Evolutionary conservation across 495 filamentous ascomycete genomes (phyloP).

Genomic region (Neurospora sp.): DNA sequence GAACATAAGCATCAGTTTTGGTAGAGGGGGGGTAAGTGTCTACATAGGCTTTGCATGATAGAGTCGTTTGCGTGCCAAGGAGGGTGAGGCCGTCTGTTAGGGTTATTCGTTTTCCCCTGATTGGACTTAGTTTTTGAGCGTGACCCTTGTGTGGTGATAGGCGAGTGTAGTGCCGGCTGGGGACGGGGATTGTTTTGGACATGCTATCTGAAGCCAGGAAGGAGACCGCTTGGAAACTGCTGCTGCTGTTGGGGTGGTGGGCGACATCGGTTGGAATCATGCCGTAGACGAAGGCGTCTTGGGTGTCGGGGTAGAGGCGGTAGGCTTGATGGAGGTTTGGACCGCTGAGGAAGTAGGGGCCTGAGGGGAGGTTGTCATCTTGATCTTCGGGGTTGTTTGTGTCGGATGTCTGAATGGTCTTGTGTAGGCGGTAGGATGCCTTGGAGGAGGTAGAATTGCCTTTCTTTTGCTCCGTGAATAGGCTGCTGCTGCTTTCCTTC

Average conservation of each 20-base stretch:
- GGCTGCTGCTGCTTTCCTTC: neutral
- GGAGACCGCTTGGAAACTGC: neutral
- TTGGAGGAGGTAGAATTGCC: neutral
- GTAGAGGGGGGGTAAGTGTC: constrained; percentile 25
- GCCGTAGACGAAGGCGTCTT: constrained; percentile 7
- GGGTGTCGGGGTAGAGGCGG: constrained; percentile 8
- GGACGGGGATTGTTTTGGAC: constrained; percentile 22
- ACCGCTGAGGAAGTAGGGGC: constrained; percentile 14
- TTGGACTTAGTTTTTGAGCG: no score
- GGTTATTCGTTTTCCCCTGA: constrained; percentile 23
- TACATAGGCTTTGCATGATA: constrained; percentile 33
- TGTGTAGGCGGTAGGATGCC: neutral
- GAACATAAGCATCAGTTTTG: constrained; percentile 24
- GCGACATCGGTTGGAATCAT: no score
- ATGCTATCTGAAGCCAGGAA: neutral
- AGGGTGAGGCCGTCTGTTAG: constrained; percentile 40
- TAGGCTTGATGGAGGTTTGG: constrained; percentile 9
- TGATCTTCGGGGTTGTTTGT: neutral
- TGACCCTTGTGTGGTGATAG: constrained; percentile 1
- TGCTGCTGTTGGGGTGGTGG: neutral
- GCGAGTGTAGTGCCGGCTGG: constrained; percentile 33
- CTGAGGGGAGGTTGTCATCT: constrained; percentile 1
- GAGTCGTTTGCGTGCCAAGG: constrained; percentile 30
- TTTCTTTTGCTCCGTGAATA: neutral
- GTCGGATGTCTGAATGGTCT: neutral